Percentiles rank a stretch among this genome's conserved stretches.
Evolutionary conservation across 2,329 filamentous ascomycete genomes (phyloP).

Genomic region (Teratosphaeria nubilosa): DNA sequence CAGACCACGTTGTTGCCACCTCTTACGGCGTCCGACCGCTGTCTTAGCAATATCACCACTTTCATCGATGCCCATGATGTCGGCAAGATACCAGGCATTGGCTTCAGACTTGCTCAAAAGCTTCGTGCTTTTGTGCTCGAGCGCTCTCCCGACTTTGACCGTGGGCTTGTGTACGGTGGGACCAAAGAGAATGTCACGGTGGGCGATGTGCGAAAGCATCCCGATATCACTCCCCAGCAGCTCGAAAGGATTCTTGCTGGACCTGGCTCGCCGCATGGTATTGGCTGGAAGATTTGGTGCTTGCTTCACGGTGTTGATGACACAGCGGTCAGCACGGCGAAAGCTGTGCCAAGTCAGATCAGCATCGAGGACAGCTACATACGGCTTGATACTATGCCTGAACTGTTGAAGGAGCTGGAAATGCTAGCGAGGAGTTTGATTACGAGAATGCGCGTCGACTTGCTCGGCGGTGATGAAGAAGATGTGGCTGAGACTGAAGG

Average conservation of each 20-base stretch:
- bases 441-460: conserved; percentile 66
- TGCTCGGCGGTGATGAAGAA: conserved; percentile 45
- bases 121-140: conserved; percentile 52
- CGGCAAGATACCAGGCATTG: conserved; percentile 75
- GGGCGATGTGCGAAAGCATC: conserved; percentile 51
- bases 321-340: conserved; percentile 60
- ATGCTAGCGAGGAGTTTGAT: conserved; percentile 61
- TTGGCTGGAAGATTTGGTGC: conserved; percentile 64
- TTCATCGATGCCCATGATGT: conserved; percentile 73
- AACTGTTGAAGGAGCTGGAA: conserved; percentile 57
- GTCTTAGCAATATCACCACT: conserved; percentile 43
- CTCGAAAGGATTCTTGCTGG: conserved; percentile 62
- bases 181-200: conserved; percentile 53
- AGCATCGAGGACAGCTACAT: conserved; percentile 90
- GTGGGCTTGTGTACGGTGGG: conserved; percentile 38
- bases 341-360: conserved; percentile 71
- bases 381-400: conserved; percentile 53
- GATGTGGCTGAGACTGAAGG: conserved; percentile 16
- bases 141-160: conserved; percentile 32
- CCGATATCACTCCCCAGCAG: conserved; percentile 51
- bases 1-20: conserved; percentile 76
- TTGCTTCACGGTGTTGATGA: conserved; percentile 74
- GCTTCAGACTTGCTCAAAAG: conserved; percentile 63
- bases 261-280: conserved; percentile 58
- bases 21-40: not conserved